Base-by-base conservation (phyloP, 345 rosid genomes). In the Brassica nigra region DNA sequence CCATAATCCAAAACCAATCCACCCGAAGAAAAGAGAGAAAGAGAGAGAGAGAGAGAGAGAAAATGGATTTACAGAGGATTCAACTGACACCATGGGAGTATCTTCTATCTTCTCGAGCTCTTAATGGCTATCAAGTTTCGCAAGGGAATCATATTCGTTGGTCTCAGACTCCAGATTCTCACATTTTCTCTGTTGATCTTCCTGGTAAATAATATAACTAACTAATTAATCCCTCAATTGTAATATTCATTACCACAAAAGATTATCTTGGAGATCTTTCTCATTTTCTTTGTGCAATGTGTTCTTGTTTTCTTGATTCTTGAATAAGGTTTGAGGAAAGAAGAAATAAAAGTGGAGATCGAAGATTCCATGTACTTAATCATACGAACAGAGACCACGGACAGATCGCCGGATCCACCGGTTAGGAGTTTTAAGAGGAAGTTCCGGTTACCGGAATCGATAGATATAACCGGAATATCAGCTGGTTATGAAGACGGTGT, bases 401-500 rank as follows among this genome's bases (percentile, higher is more conserved):
- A 82, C 57, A 86, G 76, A 39, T 69, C 86, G 0, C 63, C 72
- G 9, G 78, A 44, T 3, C 72, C 20, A 28, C 88, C 93, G 14
- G 86, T 78, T 1, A 83, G 49, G 88, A 81, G 81, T 76, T 89
- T 87, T 80, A 81, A 57, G 84, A 89, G 89, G 81, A 90, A 90
- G 57, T 90, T 93, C 70, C 64, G 98, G 87, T 88, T 91, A 0
- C 97, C 98, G 37, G 81, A 68, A 16, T 71, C 70, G 79, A 79
- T 91, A 34, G 82, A 90, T 67, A 66, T 86, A 7, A 85, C 87
- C 0, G 90, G 89, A 65, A 87, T 90, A 66, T 84, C 90, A 68
- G 97, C 95, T 42, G 84, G 81, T 27, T 89, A 86, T 52, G 92
- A 93, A 84, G 88, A 87, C 36, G 93, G 95, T 27, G 89, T 91